Conservation (phyloP, 2,329 filamentous ascomycete genomes). For the Taxawa tesnikishii region DNA sequence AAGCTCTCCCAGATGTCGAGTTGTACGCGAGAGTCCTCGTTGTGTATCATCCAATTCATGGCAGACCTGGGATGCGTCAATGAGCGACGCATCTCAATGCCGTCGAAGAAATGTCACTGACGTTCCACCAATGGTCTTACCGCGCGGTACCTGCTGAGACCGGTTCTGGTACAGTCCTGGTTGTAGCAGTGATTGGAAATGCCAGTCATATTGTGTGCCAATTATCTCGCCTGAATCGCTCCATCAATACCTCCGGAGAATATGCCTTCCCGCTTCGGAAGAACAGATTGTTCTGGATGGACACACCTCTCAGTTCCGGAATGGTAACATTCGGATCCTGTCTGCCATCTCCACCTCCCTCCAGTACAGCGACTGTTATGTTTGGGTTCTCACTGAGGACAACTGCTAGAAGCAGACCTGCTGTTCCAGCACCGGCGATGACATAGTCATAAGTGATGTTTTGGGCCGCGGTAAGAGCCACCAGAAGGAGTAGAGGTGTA, state of each 20-base stretch:
- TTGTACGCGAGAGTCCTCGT: slow-evolving; percentile 2
- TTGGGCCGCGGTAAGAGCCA: background rate
- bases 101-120: no score
- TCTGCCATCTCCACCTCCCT: slow-evolving; percentile 10
- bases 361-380: slow-evolving; percentile 13
- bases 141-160: slow-evolving; percentile 1
- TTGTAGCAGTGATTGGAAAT: slow-evolving; percentile 12
- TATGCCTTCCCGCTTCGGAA: no score
- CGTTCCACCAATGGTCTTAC: slow-evolving; percentile 3
- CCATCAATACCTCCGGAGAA: no score
- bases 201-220: slow-evolving; percentile 14
- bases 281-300: no score
- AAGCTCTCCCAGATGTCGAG: slow-evolving; percentile 3
- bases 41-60: no score
- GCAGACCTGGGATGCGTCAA: no score
- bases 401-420: slow-evolving; percentile 10
- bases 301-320: slow-evolving; percentile 6
- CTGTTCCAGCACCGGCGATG: slow-evolving; percentile 12
- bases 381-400: slow-evolving; percentile 10
- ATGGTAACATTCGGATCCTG: slow-evolving; percentile 4
- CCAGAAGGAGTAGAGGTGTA: background rate
- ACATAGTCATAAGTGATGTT: slow-evolving; percentile 13
- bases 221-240: no score
- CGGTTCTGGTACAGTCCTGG: slow-evolving; percentile 2
- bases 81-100: no score